Conservation (phyloP, 2,329 filamentous ascomycete genomes). For the Coleophoma crateriformis region DNA sequence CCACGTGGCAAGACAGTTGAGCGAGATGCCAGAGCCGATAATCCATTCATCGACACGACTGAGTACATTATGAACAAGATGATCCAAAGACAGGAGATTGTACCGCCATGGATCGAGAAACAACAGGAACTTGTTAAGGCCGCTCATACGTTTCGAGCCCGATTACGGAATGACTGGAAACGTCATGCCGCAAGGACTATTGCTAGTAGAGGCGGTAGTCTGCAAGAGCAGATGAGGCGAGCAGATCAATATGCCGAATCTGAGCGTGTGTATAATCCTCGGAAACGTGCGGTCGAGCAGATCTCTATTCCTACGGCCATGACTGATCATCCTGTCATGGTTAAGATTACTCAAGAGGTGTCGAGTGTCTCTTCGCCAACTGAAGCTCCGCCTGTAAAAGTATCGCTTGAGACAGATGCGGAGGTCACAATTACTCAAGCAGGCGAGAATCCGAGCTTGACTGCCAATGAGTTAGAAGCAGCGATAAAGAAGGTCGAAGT, state of each 20-base stretch:
- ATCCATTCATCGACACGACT: constrained; percentile 90
- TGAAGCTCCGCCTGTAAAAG: constrained; percentile 5
- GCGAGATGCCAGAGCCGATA: constrained; percentile 75
- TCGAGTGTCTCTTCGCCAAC: constrained; percentile 12
- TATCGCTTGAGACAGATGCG: constrained; percentile 8
- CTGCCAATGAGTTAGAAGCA: no score
- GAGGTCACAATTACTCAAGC: no score
- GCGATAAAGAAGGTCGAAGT: constrained; percentile 3
- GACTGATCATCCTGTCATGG: constrained; percentile 44
- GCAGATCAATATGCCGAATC: constrained; percentile 72
- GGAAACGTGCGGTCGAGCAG: constrained; percentile 38
- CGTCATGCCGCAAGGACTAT: constrained; percentile 77
- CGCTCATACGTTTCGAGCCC: constrained; percentile 61
- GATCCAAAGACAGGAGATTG: constrained; percentile 91
- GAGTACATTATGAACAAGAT: constrained; percentile 99
- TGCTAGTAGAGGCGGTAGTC: constrained; percentile 66
- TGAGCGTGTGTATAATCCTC: constrained; percentile 62
- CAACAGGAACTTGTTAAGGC: constrained; percentile 81
- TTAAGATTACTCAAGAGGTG: constrained; percentile 34
- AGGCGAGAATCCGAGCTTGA: no score
- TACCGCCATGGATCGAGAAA: constrained; percentile 98
- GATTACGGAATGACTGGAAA: constrained; percentile 79
- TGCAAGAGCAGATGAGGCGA: constrained; percentile 66
- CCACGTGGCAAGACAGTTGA: constrained; percentile 74
- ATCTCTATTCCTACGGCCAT: constrained; percentile 39